Base-by-base conservation (phyloP, 106 monocot genomes). In the Dioscorea dumetorum region DNA sequence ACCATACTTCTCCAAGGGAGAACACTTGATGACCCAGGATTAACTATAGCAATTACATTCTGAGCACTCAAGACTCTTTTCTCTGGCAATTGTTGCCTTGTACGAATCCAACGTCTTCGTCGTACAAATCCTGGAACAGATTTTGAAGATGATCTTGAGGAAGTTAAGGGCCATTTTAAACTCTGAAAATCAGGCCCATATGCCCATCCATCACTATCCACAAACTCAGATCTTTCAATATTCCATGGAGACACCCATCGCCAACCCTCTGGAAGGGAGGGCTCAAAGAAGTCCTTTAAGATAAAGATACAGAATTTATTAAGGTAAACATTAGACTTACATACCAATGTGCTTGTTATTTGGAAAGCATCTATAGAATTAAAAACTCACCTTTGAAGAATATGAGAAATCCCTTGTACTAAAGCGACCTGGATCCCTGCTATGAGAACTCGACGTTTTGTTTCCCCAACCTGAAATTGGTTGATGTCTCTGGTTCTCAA, bases 61-160 rank as follows among this genome's bases (percentile, higher is more conserved):
- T 84, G 82, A 20, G 22, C 53, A 33, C 51, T 69, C 28, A 85
- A 68, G 63, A 49, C 28, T 41, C 50, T 70, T 62, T 78, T 57
- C 22, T 82, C 70, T 20, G 71, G 60, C 18, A 76, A 21, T n/a
- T 64, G 67, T 67, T 90, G 65, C 66, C 90, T 82, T 61, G 75
- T 77, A 63, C 94, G 94, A 54, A 80, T 41, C 94, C 94, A 94
- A 22, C 90, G 86, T 70, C 94, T 89, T 76, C 94, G 70, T 17
- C 94, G 74, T 13, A 84, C 81, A 84, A 84, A 86, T 76, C 87
- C 83, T 60, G 62, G 61, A 72, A 76, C 60, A 33, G 84, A 84
- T 72, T 78, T 83, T 49, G 86, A 80, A 75, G 83, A 71, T 64
- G 79, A 86, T 48, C 72, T 82, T 34, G 77, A 66, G 53, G 87